These are phyloP conservation scores for Yarrowia galli DNA, from an alignment of 1,139 yeast species.

Conservation along the genomic window DNA sequence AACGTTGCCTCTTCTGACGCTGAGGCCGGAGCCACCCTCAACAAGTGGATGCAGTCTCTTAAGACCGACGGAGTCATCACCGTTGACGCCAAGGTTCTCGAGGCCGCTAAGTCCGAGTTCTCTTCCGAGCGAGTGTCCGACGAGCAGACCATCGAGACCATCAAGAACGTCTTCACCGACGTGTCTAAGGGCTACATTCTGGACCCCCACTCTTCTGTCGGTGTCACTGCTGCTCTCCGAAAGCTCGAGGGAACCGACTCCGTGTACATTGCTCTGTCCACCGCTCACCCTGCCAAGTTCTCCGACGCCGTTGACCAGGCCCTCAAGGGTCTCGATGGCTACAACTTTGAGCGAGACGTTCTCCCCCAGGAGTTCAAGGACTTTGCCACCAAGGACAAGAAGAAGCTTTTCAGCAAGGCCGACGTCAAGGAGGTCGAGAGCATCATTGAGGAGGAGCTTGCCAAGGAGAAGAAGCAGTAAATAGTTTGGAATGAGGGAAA, in stretches of 20 bases:
- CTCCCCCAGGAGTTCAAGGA: conserved; percentile 86
- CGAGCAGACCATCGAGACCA: conserved; percentile 76
- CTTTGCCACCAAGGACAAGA: conserved; percentile 73
- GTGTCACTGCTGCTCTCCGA: conserved; percentile 77
- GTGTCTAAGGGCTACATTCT: conserved; percentile 77
- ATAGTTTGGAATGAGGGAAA: background rate
- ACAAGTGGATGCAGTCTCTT: conserved; percentile 79
- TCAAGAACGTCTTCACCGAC: conserved; percentile 67
- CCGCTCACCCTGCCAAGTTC: conserved; percentile 98
- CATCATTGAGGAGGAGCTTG: conserved; percentile 73
- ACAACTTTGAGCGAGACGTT: conserved; percentile 86
- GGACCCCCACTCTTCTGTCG: conserved; percentile 98
- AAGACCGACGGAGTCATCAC: conserved; percentile 76
- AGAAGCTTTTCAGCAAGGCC: conserved; percentile 75
- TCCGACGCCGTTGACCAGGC: conserved; percentile 94
- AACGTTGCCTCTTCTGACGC: conserved; percentile 63
- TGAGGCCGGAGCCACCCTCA: conserved; percentile 77
- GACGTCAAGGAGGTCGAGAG: conserved; percentile 75
- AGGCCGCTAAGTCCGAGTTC: conserved; percentile 71
- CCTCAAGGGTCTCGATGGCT: conserved; percentile 66
- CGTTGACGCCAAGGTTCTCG: conserved; percentile 70
- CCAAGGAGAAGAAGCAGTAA: conserved; percentile 54
- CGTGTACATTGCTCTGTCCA: conserved; percentile 80
- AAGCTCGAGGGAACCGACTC: conserved; percentile 58
- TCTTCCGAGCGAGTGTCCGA: conserved; percentile 83